Percentiles rank a stretch among this genome's conserved stretches.
Evolutionary conservation across 441 rosid species (phyloP).

Genomic region (Rhodomyrtus psidioides): DNA sequence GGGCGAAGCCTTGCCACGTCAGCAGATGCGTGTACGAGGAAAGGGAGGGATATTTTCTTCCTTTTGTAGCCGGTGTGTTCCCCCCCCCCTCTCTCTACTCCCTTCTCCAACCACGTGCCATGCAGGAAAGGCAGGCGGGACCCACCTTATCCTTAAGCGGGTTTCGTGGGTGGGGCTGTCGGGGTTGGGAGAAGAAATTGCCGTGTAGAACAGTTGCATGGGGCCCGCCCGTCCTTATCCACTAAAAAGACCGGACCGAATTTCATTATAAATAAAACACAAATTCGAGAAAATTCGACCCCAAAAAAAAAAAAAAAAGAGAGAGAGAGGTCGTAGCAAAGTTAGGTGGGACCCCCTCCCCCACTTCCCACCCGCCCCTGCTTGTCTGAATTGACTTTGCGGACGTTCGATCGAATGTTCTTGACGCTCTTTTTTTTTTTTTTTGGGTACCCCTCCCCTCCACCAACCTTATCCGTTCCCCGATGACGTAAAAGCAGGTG

Average conservation of each 20-base stretch:
- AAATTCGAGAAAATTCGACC: neutral
- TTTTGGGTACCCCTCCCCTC: neutral
- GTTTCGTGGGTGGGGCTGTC: neutral
- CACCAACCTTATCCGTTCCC: neutral
- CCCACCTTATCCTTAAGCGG: neutral
- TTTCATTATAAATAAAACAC: neutral
- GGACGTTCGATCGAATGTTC: neutral
- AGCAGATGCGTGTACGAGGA: neutral
- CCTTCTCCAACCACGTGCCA: neutral
- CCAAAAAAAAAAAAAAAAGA: too few species aligned
- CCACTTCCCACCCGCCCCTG: neutral
- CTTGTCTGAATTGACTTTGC: neutral
- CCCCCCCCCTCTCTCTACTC: neutral
- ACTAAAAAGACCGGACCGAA: neutral
- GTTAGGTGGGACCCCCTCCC: neutral
- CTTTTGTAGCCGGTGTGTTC: too few species aligned
- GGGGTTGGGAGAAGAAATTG: neutral
- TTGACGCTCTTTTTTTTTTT: neutral
- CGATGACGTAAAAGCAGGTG: neutral
- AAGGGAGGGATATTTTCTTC: neutral
- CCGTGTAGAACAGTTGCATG: neutral
- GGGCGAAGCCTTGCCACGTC: neutral
- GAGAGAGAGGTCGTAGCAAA: neutral
- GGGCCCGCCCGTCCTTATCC: neutral
- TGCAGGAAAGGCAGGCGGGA: neutral